Percentiles rank a stretch among this genome's conserved stretches.
Conservation (phyloP, 2,329 filamentous ascomycete genomes). For the Hymenoscyphus fraxineus region DNA sequence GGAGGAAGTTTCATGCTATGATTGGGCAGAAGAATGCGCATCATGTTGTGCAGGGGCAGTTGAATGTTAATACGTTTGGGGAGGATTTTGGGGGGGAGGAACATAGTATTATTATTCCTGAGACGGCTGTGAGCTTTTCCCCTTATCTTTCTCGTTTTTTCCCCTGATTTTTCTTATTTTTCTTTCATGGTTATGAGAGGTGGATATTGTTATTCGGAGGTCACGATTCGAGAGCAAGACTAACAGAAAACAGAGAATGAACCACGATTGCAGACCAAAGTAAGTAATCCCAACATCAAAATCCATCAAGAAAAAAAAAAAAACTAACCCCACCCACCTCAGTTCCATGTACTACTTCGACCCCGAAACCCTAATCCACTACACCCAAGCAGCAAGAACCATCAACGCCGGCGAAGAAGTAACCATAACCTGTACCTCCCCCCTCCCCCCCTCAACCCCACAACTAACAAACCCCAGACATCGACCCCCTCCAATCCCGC, state of each 20-base stretch:
- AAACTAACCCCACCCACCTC: neutral
- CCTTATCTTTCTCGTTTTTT: too few species aligned
- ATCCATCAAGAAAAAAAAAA: neutral
- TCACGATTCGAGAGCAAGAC: neutral
- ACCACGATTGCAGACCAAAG: conserved; percentile 41
- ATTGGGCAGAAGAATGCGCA: conserved; percentile 13
- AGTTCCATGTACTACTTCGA: conserved; percentile 36
- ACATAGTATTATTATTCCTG: conserved; percentile 11
- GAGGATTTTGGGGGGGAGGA: conserved; percentile 17
- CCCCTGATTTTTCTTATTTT: too few species aligned
- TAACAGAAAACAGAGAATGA: conserved; percentile 29
- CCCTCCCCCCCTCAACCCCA: neutral
- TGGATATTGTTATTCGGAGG: neutral
- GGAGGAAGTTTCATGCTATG: conserved; percentile 14
- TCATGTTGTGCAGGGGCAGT: conserved; percentile 16
- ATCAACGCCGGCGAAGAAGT: conserved; percentile 40
- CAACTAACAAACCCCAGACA: conserved; percentile 5
- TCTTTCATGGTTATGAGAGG: neutral
- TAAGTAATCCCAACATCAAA: conserved; percentile 20
- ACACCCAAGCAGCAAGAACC: conserved; percentile 35
- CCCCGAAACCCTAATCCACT: conserved; percentile 33
- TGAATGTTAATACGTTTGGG: conserved; percentile 26
- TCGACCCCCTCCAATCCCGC: conserved; percentile 33
- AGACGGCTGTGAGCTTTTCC: conserved; percentile 7
- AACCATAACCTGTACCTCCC: conserved; percentile 33